Percentiles rank a stretch among this genome's conserved stretches.
phyloP scores from a whole-genome alignment of 352 stramenopile genomes.

The Globisporangium recalcitrans region DNA sequence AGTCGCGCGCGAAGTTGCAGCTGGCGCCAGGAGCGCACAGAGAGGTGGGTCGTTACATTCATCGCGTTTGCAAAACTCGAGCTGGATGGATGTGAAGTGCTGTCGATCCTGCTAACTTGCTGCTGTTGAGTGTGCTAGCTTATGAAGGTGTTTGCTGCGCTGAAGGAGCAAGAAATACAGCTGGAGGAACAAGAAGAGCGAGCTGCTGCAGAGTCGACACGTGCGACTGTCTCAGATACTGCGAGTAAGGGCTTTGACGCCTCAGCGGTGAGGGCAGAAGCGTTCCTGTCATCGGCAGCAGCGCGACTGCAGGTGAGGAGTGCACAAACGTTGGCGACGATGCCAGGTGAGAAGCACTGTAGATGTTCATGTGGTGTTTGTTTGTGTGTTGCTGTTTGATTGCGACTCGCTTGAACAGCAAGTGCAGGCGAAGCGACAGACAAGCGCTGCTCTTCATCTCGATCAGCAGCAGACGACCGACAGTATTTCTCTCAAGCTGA shows the following conservation, averaged over 20 bases:
- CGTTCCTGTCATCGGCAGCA: slow-evolving; percentile 38
- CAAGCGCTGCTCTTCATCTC: neutral
- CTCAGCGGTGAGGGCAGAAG: slow-evolving; percentile 16
- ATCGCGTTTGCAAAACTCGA: too few relatives aligned
- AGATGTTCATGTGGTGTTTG: neutral
- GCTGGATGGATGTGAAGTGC: too few relatives aligned
- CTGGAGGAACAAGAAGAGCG: neutral
- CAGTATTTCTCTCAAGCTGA: neutral
- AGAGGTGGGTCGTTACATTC: slow-evolving; percentile 22
- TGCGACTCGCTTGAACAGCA: neutral
- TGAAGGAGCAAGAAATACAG: neutral
- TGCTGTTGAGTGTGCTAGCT: neutral
- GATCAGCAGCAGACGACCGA: neutral
- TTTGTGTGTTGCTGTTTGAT: too few relatives aligned
- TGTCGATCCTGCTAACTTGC: neutral
- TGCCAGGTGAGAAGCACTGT: neutral
- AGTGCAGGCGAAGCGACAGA: slow-evolving; percentile 1
- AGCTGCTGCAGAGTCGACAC: neutral
- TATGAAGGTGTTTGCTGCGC: neutral
- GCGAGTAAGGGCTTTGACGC: neutral
- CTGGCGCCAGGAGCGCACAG: slow-evolving; percentile 20
- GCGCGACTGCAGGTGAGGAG: slow-evolving; percentile 30
- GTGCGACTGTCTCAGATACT: too few relatives aligned
- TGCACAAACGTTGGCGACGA: neutral
- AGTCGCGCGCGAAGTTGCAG: slow-evolving; percentile 33